Evolutionary conservation across 129 eudicot species (phyloP), one percentile per base, ranked within the genome.

Genomic region (Deinandra increscens): DNA sequence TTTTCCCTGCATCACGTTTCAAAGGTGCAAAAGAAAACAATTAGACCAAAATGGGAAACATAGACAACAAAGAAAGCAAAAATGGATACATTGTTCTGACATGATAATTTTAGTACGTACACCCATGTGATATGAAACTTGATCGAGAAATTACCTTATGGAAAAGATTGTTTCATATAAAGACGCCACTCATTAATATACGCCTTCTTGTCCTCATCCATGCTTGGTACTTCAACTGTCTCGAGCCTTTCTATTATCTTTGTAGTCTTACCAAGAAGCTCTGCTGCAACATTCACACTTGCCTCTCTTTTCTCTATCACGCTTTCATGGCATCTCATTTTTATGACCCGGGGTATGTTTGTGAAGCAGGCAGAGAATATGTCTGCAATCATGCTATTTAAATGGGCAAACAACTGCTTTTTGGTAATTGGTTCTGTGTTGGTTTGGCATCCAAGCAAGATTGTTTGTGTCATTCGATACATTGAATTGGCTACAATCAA

Each of bases 401-500:
- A 31, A 23, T 14, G 15, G 23, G 12, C 70, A 59, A 79, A 48
- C 43, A 71, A 15, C 10, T 43, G 29, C 42, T 54, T 49, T 6
- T 43, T 20, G 7, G 37, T 63, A 4, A 62, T 22, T 2, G 31
- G 46, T 33, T 64, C 62, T 4, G 7, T 42, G 48, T 43, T 54
- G 20, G 5, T 49, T 19, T 62, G 45, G 50, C 43, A 7, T 11
- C 15, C 33, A 45, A 48, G 31, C 67, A 83, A 9, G 18, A 83
- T 49, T 17, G 81, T 75, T 70, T 59, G 58, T n/a, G 79, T 36
- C 12, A 75, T 75, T 54, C 81, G 68, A 39, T 83, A 69, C 85
- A 84, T 77, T 14, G 82, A 77, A 55, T 84, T 84, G 19, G 84
- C 81, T 38, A 70, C 84, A 42, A 79, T 15, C 51, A 84, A 54